Evolutionary conservation across 352 stramenopile genomes (phyloP).

Genomic region (Phytophthora boehmeriae): DNA sequence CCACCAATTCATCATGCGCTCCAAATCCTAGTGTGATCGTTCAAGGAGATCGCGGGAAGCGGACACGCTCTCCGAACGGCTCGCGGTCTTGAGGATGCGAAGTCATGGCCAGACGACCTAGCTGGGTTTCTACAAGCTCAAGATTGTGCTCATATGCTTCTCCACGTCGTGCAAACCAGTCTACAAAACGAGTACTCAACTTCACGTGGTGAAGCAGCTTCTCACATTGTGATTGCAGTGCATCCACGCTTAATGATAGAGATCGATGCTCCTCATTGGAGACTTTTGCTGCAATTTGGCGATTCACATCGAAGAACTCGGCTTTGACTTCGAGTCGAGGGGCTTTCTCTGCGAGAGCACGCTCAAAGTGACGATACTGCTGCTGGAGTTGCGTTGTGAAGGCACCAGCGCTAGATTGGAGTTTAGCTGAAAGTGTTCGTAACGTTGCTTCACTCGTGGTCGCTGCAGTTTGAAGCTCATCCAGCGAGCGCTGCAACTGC

Average conservation of each 20-base stretch:
- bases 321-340: slow-evolving; percentile 19
- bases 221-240: slow-evolving; percentile 21
- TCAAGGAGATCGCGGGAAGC: slow-evolving; percentile 37
- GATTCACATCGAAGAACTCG: slow-evolving; percentile 18
- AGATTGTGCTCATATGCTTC: slow-evolving; percentile 82
- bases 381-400: slow-evolving; percentile 34
- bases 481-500: slow-evolving; percentile 22
- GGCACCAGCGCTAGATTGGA: slow-evolving; percentile 30
- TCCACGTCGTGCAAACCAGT: slow-evolving; percentile 73
- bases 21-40: slow-evolving; percentile 10
- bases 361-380: slow-evolving; percentile 35
- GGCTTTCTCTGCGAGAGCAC: slow-evolving; percentile 24
- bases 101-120: slow-evolving; percentile 46
- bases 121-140: slow-evolving; percentile 64
- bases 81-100: slow-evolving; percentile 49
- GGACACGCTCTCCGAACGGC: slow-evolving; percentile 54
- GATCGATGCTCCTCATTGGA: slow-evolving; percentile 17
- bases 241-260: slow-evolving; percentile 17
- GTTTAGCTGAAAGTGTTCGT: slow-evolving; percentile 43
- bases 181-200: slow-evolving; percentile 68
- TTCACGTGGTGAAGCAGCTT: slow-evolving; percentile 50
- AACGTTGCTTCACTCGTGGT: slow-evolving; percentile 29
- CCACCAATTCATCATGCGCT: slow-evolving; percentile 28
- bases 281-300: slow-evolving; percentile 27
- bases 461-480: slow-evolving; percentile 21